Evolutionary conservation across 1,284 basidiomycete species (phyloP).

Genomic region (Trichosporon sp.): DNA sequence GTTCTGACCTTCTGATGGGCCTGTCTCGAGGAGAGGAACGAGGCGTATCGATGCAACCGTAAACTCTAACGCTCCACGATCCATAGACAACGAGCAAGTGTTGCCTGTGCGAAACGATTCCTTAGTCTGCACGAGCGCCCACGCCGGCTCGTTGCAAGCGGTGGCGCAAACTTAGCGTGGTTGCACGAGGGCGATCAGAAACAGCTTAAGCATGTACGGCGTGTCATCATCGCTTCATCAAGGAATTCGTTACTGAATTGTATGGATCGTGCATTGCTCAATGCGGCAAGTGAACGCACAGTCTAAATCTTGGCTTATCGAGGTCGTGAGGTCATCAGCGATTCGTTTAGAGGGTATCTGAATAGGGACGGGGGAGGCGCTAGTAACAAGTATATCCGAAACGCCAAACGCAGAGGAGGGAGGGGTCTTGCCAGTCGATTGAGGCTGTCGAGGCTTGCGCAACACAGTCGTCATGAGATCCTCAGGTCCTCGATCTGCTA

Average conservation of each 20-base stretch:
- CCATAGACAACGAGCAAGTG: no score
- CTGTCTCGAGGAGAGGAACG: no score
- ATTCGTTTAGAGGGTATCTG: not conserved
- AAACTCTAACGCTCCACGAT: no score
- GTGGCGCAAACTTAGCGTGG: not conserved
- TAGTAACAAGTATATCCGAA: not conserved
- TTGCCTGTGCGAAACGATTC: no score
- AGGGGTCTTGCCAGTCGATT: not conserved
- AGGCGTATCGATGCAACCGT: no score
- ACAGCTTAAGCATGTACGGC: not conserved
- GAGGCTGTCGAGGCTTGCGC: not conserved
- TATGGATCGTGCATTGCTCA: not conserved
- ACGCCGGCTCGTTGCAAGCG: no score
- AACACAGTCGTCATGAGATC: not conserved
- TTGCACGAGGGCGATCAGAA: not conserved
- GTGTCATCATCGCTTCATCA: not conserved
- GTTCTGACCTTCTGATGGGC: no score
- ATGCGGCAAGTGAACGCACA: not conserved
- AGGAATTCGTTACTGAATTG: not conserved
- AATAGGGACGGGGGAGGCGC: not conserved
- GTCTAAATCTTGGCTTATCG: not conserved
- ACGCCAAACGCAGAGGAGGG: not conserved
- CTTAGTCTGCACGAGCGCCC: no score
- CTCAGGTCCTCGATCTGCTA: not conserved
- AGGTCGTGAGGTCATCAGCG: not conserved